A percentile compares a stretch with the other conserved stretches of the same genome.
These are phyloP conservation scores for Cutaneotrichosporon curvatum DNA, from an alignment of 1,284 basidiomycete genomes.

Conservation along the genomic window DNA sequence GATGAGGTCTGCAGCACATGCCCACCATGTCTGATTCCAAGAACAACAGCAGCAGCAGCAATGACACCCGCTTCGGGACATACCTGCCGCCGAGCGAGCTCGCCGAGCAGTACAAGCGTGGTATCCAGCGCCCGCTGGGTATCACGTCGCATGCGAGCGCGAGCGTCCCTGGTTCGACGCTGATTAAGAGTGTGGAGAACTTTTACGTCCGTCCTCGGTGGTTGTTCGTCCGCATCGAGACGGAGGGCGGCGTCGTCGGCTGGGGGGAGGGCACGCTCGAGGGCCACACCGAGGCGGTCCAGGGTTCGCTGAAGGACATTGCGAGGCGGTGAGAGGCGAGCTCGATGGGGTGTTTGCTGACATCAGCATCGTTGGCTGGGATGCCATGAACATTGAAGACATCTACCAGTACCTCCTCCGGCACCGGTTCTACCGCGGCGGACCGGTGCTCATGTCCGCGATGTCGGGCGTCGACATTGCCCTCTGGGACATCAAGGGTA, in stretches of 20 bases:
- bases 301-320: conserved; percentile 62
- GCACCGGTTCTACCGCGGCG: conserved; percentile 64
- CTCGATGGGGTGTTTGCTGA: too few species aligned
- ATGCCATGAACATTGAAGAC: conserved; percentile 64
- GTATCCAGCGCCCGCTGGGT: conserved; percentile 27
- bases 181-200: conserved; percentile 44
- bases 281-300: conserved; percentile 62
- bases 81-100: conserved; percentile 39
- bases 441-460: conserved; percentile 60
- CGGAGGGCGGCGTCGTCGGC: conserved; percentile 59
- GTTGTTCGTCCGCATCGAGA: conserved; percentile 68
- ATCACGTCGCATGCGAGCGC: conserved; percentile 25
- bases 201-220: conserved; percentile 68
- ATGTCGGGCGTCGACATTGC: conserved; percentile 53
- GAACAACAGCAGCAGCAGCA: too few species aligned
- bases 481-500: conserved; percentile 67
- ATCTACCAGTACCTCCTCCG: conserved; percentile 54
- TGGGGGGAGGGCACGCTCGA: conserved; percentile 52
- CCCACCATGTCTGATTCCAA: too few species aligned
- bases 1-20: too few species aligned
- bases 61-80: conserved; percentile 26
- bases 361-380: conserved; percentile 50
- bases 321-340: conserved; percentile 48
- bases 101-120: conserved; percentile 32
- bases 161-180: conserved; percentile 18